Evolutionary conservation across 805 yeast genomes (phyloP).

Genomic region (Nakazawaea pomicola): DNA sequence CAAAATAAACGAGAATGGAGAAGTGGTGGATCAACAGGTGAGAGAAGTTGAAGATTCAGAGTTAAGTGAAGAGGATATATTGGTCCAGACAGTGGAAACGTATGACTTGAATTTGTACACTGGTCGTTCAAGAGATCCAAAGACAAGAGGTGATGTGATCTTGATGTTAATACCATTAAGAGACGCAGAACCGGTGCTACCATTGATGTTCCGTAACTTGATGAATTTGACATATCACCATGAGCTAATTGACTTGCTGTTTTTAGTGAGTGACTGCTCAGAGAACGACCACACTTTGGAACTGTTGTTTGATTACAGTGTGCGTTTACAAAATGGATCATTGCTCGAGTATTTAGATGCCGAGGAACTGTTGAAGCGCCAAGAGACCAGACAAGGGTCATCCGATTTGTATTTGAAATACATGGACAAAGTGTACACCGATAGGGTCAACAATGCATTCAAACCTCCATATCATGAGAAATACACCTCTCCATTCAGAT

Average conservation of each 20-base stretch:
- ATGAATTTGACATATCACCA: constrained; percentile 88
- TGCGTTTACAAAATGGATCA: constrained; percentile 68
- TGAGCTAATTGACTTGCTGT: constrained; percentile 71
- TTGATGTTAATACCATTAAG: constrained; percentile 71
- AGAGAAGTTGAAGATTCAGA: background rate
- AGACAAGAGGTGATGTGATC: constrained; percentile 52
- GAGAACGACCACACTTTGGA: constrained; percentile 61
- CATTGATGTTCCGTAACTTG: constrained; percentile 78
- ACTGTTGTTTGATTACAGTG: constrained; percentile 57
- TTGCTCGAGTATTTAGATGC: constrained; percentile 43
- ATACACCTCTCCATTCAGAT: constrained; percentile 66
- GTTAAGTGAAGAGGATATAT: constrained; percentile 31
- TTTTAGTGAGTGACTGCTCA: constrained; percentile 76
- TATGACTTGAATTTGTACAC: constrained; percentile 57
- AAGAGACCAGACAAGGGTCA: constrained; percentile 42
- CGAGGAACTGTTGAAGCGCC: constrained; percentile 31
- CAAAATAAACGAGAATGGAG: constrained; percentile 8
- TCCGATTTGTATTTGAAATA: constrained; percentile 61
- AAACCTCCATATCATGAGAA: constrained; percentile 60
- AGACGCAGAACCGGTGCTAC: constrained; percentile 72
- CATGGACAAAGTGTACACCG: constrained; percentile 60
- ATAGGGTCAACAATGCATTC: constrained; percentile 53
- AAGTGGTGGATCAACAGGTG: background rate
- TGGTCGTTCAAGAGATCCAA: constrained; percentile 46
- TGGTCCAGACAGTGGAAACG: constrained; percentile 46